phyloP scores from a whole-genome alignment of 208 protist genomes.

The Wallacemonas sp. region DNA sequence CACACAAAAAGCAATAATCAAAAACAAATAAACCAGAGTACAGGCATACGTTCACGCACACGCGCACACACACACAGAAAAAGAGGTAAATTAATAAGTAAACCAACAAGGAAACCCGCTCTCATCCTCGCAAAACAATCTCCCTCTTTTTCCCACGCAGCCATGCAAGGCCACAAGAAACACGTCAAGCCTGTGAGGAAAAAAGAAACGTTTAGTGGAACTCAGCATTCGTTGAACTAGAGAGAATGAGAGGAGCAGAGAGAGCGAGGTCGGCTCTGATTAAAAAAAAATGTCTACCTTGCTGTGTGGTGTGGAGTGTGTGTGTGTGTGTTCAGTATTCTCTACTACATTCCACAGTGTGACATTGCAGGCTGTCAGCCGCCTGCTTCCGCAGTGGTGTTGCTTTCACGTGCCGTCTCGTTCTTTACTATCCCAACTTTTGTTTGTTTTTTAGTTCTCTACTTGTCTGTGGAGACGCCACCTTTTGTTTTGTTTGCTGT shows the following conservation, averaged over 20 bases:
- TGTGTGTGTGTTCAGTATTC: no score
- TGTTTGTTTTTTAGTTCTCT: conserved; percentile 7
- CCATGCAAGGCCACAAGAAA: no score
- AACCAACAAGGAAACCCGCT: background rate
- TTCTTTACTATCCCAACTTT: conserved; percentile 11
- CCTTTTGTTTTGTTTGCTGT: background rate
- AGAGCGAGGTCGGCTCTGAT: no score
- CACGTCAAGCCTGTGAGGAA: no score
- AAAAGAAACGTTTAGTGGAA: no score
- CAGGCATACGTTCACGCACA: background rate
- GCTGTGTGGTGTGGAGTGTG: no score
- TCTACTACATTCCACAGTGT: no score
- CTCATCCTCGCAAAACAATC: background rate
- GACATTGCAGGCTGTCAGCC: no score
- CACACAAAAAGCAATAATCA: conserved; percentile 24
- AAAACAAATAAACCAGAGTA: conserved; percentile 2
- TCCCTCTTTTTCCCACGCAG: no score
- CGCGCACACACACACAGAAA: background rate
- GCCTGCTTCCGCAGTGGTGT: background rate
- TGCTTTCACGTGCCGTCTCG: conserved; percentile 8
- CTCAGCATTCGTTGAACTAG: no score
- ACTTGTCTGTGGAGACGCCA: background rate
- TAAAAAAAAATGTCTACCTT: no score
- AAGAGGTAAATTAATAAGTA: conserved; percentile 10
- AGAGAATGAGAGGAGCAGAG: no score